A percentile compares a stretch with the other conserved stretches of the same genome.
Conservation (phyloP, 2,329 filamentous ascomycete genomes). For the Arthrobotrys iridis region DNA sequence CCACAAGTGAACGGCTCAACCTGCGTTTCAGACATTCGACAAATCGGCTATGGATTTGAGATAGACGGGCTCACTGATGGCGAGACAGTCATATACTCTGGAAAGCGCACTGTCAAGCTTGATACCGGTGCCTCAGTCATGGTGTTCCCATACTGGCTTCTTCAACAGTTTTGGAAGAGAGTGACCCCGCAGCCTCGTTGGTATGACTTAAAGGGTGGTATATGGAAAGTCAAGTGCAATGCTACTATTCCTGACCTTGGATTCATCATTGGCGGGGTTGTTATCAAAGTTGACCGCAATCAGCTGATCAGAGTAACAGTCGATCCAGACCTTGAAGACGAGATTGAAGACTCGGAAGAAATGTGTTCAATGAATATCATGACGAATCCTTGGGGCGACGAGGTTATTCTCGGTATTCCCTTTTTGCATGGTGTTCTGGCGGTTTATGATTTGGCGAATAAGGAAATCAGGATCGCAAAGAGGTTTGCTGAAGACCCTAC, state of each 20-base stretch:
- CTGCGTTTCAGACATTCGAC: conserved; percentile 24
- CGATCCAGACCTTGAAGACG: background rate
- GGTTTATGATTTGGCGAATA: conserved; percentile 28
- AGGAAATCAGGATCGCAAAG: conserved; percentile 32
- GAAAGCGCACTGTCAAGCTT: background rate
- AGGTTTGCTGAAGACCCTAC: conserved; percentile 18
- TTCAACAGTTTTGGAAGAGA: background rate
- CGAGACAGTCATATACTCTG: background rate
- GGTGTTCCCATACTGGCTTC: background rate
- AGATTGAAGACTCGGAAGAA: background rate
- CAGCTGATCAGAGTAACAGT: background rate
- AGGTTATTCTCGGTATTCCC: conserved; percentile 27
- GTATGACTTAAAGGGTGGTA: background rate
- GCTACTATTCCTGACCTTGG: conserved; percentile 28
- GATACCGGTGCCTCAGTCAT: conserved; percentile 29
- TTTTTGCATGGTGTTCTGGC: conserved; percentile 32
- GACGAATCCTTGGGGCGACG: background rate
- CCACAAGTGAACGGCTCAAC: conserved; percentile 5
- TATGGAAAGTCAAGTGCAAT: conserved; percentile 25
- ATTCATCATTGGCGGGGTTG: conserved; percentile 28
- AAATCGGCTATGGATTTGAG: conserved; percentile 40
- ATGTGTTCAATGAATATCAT: conserved; percentile 34
- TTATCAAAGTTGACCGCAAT: conserved; percentile 25
- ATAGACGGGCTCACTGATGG: conserved; percentile 32
- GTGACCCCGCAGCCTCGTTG: background rate